A percentile compares a stretch with the other conserved stretches of the same genome.
Conservation (phyloP, 192 early-diverging fungal species). For the Coemansia sp. region DNA sequence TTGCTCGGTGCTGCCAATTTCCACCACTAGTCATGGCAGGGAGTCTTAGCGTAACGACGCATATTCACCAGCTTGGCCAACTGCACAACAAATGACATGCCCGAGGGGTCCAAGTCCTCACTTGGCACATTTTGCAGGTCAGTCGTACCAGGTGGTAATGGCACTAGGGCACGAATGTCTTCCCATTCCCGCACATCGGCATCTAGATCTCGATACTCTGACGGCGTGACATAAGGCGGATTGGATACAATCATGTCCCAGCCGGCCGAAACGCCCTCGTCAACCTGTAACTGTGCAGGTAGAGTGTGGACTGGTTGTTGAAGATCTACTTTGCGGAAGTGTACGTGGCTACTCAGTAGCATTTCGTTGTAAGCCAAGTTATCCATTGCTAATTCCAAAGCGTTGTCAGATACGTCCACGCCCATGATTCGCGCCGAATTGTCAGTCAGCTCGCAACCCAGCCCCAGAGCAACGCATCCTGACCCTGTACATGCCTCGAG, state of each 20-base stretch:
- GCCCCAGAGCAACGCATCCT: constrained; percentile 78
- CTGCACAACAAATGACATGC: constrained; percentile 26
- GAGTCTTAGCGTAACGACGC: not conserved
- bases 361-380: constrained; percentile 50
- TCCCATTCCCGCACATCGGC: constrained; percentile 87
- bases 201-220: constrained; percentile 69
- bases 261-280: not conserved
- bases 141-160: constrained; percentile 9
- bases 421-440: constrained; percentile 57
- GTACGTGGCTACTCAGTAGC: constrained; percentile 41
- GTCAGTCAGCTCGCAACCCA: constrained; percentile 63
- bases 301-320: constrained; percentile 22
- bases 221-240: constrained; percentile 84
- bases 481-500: constrained; percentile 89
- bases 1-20: constrained; percentile 82
- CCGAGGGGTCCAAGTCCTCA: constrained; percentile 24
- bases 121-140: not conserved
- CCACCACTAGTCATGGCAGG: constrained; percentile 75
- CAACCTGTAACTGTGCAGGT: not conserved
- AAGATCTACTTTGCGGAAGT: constrained; percentile 58
- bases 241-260: constrained; percentile 87
- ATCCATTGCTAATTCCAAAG: constrained; percentile 63
- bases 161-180: constrained; percentile 73
- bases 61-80: constrained; percentile 28
- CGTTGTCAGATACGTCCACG: constrained; percentile 68